phyloP scores from a whole-genome alignment of 495 filamentous ascomycete genomes.

The Lasiosphaeria hispida region DNA sequence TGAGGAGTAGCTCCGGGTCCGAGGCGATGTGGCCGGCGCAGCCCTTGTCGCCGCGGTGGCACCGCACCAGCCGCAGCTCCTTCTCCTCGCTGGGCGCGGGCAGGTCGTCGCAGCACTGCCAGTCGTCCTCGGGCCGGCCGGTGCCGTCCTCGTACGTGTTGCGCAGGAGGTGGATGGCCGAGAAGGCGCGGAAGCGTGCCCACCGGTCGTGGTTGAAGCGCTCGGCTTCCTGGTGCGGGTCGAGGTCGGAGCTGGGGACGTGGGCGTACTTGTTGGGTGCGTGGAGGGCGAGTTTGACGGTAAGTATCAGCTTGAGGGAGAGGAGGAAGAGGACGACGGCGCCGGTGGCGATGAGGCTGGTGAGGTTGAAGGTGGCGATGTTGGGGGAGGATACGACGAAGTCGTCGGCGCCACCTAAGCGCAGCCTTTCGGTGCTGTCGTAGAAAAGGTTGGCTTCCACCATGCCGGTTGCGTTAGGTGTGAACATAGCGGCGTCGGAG shows the following conservation, averaged over 20 bases:
- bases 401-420: not conserved
- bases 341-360: slow-evolving; percentile 1
- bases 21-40: slow-evolving; percentile 15
- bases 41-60: slow-evolving; percentile 1
- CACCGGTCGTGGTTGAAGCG: slow-evolving; percentile 13
- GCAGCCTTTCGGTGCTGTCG: not conserved
- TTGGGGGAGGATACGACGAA: slow-evolving; percentile 10
- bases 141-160: slow-evolving; percentile 15
- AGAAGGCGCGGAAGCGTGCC: slow-evolving; percentile 15
- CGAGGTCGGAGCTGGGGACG: not conserved
- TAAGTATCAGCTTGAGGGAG: slow-evolving; percentile 1
- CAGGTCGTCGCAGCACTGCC: slow-evolving; percentile 5
- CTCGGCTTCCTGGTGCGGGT: slow-evolving; percentile 4
- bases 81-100: slow-evolving; percentile 11
- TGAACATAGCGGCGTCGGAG: not conserved
- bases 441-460: not conserved
- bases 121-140: slow-evolving; percentile 9
- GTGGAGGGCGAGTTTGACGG: not conserved
- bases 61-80: slow-evolving; percentile 6
- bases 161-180: slow-evolving; percentile 11
- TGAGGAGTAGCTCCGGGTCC: not conserved
- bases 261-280: not conserved
- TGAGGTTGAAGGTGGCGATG: slow-evolving; percentile 8
- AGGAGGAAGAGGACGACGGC: slow-evolving; percentile 1
- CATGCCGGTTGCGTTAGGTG: not conserved